Base-by-base conservation (phyloP, 2,329 filamentous ascomycete genomes). In the Aureobasidium musti region DNA sequence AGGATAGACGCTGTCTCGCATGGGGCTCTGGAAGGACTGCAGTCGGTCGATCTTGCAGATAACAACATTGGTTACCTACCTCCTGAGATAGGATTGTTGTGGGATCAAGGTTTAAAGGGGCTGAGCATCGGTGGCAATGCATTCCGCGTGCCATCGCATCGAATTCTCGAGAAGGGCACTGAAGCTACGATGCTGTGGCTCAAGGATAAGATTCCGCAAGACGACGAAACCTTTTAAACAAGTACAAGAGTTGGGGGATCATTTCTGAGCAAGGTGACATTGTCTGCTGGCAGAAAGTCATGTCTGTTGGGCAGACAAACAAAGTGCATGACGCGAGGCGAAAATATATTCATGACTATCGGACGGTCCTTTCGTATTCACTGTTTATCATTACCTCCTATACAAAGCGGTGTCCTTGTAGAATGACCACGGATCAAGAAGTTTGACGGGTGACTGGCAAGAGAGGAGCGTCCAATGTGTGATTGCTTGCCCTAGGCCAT, bases 1-100 rank as follows among this genome's bases (percentile, higher is more conserved):
- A 87, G 88, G 70, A 84, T 97, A 59, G 82, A 84, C 6, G 88
- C 89, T 17, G 64, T 77, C 53, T 85, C 89, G 1, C 88, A 91
- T 0, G 89, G 92, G 11, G 82, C 87, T 11, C 86, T 97, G 43
- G 83, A 84, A 60, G 93, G 94, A 0, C 76, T 97, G 66, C 86
- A 87, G 70, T 84, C 90, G 5, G 86, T 96, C 2, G 91, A 96
- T 75, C 86, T 92, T 10, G 87, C 87, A 70, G 93, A 92, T 77
- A 98, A 98, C 74, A 89, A 94, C 60, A 91, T 98, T 69, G 85
- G 86, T n/a, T 86, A 87, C 54, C 80, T 98, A 17, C 91, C 95
- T 68, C 90, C 93, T 0, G 87, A 89, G 8, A 83, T 98, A 13
- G 94, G 94, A 0, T 80, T 96, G 14, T 81, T 96, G 0, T 88